phyloP scores from a whole-genome alignment of 2,329 filamentous ascomycete species.

The Myotisia sp. region DNA sequence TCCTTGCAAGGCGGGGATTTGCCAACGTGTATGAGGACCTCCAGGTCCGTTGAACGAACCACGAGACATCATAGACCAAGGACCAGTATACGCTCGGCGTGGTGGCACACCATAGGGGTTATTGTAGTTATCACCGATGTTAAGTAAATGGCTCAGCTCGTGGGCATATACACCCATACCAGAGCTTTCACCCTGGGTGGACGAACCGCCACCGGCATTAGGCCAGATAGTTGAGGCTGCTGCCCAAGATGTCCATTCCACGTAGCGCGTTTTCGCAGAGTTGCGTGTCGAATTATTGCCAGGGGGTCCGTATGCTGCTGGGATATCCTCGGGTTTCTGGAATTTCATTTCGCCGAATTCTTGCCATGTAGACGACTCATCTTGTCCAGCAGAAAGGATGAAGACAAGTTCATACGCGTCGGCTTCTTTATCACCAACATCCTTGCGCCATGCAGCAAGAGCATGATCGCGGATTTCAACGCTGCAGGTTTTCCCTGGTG shows the following conservation, averaged over 20 bases:
- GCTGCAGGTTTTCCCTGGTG: conserved; percentile 8
- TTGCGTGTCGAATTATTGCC: conserved; percentile 5
- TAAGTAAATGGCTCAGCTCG: conserved; percentile 13
- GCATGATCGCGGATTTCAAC: conserved; percentile 10
- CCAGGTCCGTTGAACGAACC: conserved; percentile 13
- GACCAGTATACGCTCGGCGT: conserved; percentile 10
- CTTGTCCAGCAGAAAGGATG: conserved; percentile 12
- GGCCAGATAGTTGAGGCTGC: conserved; percentile 12
- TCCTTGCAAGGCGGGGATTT: conserved; percentile 10
- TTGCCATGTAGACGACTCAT: conserved; percentile 13
- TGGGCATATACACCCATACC: conserved; percentile 13
- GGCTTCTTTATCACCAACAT: conserved; percentile 10
- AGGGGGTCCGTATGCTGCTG: conserved; percentile 10
- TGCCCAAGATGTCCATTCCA: conserved; percentile 13
- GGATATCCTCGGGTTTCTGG: conserved; percentile 8
- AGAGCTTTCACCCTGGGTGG: conserved; percentile 12
- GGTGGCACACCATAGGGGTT: conserved; percentile 11
- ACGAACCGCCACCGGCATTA: conserved; percentile 11
- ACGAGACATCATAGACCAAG: conserved; percentile 14
- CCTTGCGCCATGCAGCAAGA: conserved; percentile 12
- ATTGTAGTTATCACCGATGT: conserved; percentile 13
- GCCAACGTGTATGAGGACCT: conserved; percentile 12
- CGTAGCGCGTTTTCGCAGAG: conserved; percentile 11
- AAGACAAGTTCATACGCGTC: conserved; percentile 12
- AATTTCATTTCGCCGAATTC: conserved; percentile 14